phyloP scores from a whole-genome alignment of 106 monocot genomes.

The Agapanthus africanus region DNA sequence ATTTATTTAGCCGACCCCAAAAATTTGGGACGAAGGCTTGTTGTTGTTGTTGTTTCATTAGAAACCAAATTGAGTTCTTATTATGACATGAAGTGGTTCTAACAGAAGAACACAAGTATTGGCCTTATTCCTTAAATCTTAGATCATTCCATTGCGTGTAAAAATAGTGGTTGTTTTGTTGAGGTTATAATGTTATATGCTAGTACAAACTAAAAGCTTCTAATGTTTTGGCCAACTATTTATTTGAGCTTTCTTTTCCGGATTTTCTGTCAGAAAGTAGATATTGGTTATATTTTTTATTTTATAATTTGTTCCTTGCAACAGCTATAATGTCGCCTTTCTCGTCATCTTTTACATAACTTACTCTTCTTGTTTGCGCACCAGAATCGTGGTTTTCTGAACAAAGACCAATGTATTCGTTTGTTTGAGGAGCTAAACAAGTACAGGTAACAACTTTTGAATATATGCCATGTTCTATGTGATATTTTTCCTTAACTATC shows the following conservation, averaged over 20 bases:
- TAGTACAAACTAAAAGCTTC: neutral
- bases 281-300: neutral
- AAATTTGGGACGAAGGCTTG: too few species aligned
- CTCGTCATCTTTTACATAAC: neutral
- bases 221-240: neutral
- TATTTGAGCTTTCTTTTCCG: too few species aligned
- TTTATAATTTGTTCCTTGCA: neutral
- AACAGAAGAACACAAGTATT: neutral
- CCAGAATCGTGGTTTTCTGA: conserved; percentile 61
- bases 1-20: too few species aligned
- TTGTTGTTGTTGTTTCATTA: too few species aligned
- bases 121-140: neutral
- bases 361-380: conserved; percentile 19
- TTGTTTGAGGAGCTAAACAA: conserved; percentile 87
- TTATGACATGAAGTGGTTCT: neutral
- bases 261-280: neutral
- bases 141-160: neutral
- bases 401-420: conserved; percentile 68
- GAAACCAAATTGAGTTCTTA: neutral
- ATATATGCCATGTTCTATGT: neutral
- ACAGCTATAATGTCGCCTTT: neutral
- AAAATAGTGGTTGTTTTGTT: neutral
- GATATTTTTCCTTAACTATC: neutral
- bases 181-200: neutral
- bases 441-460: conserved; percentile 51